phyloP scores from a whole-genome alignment of 306 rosid genomes.

The Ormosia emarginata region DNA sequence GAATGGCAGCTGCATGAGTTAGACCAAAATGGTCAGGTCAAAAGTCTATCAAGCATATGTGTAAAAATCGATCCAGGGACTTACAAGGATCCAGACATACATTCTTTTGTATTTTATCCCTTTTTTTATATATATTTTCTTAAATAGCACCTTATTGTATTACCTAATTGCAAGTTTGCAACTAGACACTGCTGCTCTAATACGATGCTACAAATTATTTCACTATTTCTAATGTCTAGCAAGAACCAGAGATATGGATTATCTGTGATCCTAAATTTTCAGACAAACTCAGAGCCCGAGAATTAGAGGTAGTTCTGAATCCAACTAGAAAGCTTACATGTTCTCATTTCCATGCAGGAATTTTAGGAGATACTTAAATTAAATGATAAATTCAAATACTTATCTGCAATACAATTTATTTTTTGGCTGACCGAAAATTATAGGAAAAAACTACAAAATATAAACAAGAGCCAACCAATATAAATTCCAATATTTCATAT shows the following conservation, averaged over 20 bases:
- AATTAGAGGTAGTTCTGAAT: background rate
- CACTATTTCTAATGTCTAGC: background rate
- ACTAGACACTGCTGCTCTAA: no score
- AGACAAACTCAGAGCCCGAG: background rate
- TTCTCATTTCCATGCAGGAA: background rate
- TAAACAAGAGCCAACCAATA: background rate
- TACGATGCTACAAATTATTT: no score
- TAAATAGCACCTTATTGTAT: no score
- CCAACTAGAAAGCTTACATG: background rate
- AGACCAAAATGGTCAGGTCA: constrained; percentile 19
- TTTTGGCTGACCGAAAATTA: background rate
- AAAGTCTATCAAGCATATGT: constrained; percentile 4
- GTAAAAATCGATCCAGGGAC: background rate
- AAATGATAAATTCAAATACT: constrained; percentile 16
- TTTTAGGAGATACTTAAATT: background rate
- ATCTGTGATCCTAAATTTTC: background rate
- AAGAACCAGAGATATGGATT: background rate
- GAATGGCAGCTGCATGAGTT: constrained; percentile 80
- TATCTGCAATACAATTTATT: background rate
- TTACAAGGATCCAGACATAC: background rate
- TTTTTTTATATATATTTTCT: background rate
- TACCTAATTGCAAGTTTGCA: no score
- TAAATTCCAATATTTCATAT: background rate
- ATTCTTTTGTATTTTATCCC: background rate
- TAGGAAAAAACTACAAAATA: background rate